Base-by-base conservation (phyloP, 192 early-diverging fungal genomes). In the Gamsiella multidivaricata region DNA sequence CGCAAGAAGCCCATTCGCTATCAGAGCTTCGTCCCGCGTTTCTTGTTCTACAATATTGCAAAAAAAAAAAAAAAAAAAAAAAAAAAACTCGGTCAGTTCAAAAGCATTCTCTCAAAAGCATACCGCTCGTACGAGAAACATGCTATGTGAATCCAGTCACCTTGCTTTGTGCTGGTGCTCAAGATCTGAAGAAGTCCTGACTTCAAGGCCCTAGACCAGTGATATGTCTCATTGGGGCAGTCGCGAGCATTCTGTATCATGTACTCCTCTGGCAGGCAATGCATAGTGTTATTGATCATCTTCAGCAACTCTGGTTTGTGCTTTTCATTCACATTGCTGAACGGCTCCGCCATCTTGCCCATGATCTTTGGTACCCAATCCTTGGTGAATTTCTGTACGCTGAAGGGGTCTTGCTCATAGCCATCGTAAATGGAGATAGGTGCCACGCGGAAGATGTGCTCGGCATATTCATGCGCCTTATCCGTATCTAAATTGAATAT, bases 121-220 rank as follows among this genome's bases (percentile, higher is more conserved):
- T n/a, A n/a, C n/a, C n/a, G n/a, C n/a, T n/a, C n/a, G n/a, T n/a
- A n/a, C n/a, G n/a, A n/a, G n/a, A n/a, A n/a, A n/a, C n/a, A n/a
- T n/a, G n/a, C n/a, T n/a, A n/a, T n/a, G n/a, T n/a, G n/a, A n/a
- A n/a, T n/a, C n/a, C n/a, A n/a, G n/a, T n/a, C n/a, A n/a, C n/a
- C n/a, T n/a, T n/a, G n/a, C n/a, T n/a, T n/a, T n/a, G n/a, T n/a
- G n/a, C n/a, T n/a, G n/a, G 74, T 78, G 32, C 74, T 78, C 54
- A 78, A 42, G 9, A 78, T 45, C 41, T 78, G 74, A 22, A 78
- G 62, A 15, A 78, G 29, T 22, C 74, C 74, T 2, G 74, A 78
- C 25, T 78, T 78, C 7, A 78, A 23, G n/a, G 58, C 61, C 26
- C 36, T 78, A 23, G 54, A 58, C 74, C 74, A 78, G 0, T 9